A percentile compares a stretch with the other conserved stretches of the same genome.
These are phyloP conservation scores for Friedmanniomyces endolithicus DNA, from an alignment of 495 filamentous ascomycete genomes.

Conservation along the genomic window DNA sequence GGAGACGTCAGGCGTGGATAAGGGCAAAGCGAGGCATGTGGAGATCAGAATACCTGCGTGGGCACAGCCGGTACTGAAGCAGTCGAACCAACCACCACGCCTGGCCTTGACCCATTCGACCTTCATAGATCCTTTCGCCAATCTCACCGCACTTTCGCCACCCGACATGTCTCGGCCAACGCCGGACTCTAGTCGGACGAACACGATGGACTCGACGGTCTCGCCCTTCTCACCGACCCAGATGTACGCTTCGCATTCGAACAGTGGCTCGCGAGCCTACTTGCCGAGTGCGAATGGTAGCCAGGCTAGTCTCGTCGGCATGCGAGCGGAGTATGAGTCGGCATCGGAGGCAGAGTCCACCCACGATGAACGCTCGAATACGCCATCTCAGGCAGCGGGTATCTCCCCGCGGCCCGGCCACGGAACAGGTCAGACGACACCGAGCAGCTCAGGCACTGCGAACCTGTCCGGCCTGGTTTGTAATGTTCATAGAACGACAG, in stretches of 20 bases:
- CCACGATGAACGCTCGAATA: constrained; percentile 31
- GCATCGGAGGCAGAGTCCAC: constrained; percentile 27
- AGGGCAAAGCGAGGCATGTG: constrained; percentile 26
- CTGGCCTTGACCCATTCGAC: constrained; percentile 9
- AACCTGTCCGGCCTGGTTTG: constrained; percentile 80
- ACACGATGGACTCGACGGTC: constrained; percentile 48
- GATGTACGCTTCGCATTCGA: constrained; percentile 21
- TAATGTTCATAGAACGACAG: constrained; percentile 85
- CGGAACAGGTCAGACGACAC: constrained; percentile 13
- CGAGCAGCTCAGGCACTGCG: constrained; percentile 18
- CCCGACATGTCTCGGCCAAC: constrained; percentile 30
- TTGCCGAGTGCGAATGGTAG: constrained; percentile 40
- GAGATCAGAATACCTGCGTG: constrained; percentile 31
- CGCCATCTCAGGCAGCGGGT: constrained; percentile 12
- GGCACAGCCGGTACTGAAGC: constrained; percentile 26
- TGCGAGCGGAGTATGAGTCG: constrained; percentile 38
- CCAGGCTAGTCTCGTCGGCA: constrained; percentile 43
- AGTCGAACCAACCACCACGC: constrained; percentile 17
- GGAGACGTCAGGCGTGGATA: constrained; percentile 4
- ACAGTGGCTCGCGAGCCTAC: constrained; percentile 17
- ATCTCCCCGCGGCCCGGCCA: constrained; percentile 21
- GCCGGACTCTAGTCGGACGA: constrained; percentile 34
- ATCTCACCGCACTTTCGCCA: constrained; percentile 10
- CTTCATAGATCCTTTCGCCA: constrained; percentile 15
- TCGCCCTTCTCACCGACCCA: constrained; percentile 37